Evolutionary conservation across 345 rosid species (phyloP), one percentile per base, ranked within the genome.

Genomic region (Eucalyptus caleyi): DNA sequence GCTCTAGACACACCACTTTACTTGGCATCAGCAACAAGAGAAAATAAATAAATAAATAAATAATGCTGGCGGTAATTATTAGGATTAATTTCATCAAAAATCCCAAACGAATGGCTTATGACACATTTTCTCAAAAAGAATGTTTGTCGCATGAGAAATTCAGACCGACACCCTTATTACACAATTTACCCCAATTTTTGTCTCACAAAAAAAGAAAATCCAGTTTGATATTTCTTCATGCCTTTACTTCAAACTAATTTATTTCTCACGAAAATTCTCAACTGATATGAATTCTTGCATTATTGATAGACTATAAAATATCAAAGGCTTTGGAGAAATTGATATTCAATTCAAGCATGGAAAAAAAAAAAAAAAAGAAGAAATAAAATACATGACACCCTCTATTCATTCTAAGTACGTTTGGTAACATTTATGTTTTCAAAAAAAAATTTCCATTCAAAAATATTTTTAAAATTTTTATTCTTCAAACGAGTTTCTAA

Each of bases 361-460:
- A n/a, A 65, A 65, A 65, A 65, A 62, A 13, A 7, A 7, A 26
- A n/a, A n/a, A n/a, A n/a, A n/a, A n/a, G n/a, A n/a, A 1, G 2
- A 59, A 11, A 26, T 27, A 60, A 72, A 72, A 10, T 21, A 3
- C 37, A n/a, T n/a, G 4, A 34, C 44, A 69, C 14, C 44, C 3
- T 69, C 24, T 34, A 10, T 37, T 72, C 16, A 67, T 4, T 32
- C 1, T 51, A 0, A 2, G 23, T 51, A 53, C 23, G 1, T 7
- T 18, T 53, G 1, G 24, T 53, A 53, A 53, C 9, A 53, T 19
- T 53, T 53, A 51, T 51, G 21, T 51, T 51, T 51, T 51, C 8
- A 16, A 51, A 0, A 51, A 16, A 51, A 51, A 51, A 49, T 0
- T 19, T 53, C 24, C 0, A 53, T 53, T 53, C 59, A 53, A 19